Conservation (phyloP, 352 stramenopile species). For the Phytophthora capsici region DNA sequence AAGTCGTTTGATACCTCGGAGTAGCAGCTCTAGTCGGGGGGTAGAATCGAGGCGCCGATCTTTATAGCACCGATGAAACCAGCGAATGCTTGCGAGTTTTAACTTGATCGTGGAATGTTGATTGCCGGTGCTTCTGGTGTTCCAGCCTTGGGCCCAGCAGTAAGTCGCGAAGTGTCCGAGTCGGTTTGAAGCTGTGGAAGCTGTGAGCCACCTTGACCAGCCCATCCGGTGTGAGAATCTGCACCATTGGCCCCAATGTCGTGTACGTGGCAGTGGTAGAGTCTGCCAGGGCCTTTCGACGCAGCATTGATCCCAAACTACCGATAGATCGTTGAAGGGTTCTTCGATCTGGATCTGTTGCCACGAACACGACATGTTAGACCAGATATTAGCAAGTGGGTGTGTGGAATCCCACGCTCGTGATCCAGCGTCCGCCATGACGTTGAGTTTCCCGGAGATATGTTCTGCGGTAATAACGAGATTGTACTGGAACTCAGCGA, state of each 20-base stretch:
- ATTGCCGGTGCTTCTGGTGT: constrained; percentile 1
- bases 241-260: constrained; percentile 20
- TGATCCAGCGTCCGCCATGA: background rate
- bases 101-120: constrained; percentile 17
- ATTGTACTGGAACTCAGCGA: background rate
- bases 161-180: constrained; percentile 11
- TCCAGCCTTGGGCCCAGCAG: constrained; percentile 14
- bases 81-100: constrained; percentile 19
- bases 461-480: background rate
- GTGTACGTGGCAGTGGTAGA: constrained; percentile 20
- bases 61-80: constrained; percentile 19
- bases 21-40: constrained; percentile 1
- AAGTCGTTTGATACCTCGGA: constrained; percentile 11
- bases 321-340: constrained; percentile 20
- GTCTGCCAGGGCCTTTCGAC: constrained; percentile 1
- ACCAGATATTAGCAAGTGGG: background rate
- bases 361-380: background rate
- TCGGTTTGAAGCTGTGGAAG: background rate
- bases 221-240: constrained; percentile 9
- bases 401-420: background rate
- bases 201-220: constrained; percentile 11
- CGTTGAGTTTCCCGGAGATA: background rate
- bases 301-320: constrained; percentile 8
- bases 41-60: too few relatives aligned
- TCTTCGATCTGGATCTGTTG: background rate